These are phyloP conservation scores for Sophora flavescens DNA, from an alignment of 306 rosid species.

Conservation along the genomic window DNA sequence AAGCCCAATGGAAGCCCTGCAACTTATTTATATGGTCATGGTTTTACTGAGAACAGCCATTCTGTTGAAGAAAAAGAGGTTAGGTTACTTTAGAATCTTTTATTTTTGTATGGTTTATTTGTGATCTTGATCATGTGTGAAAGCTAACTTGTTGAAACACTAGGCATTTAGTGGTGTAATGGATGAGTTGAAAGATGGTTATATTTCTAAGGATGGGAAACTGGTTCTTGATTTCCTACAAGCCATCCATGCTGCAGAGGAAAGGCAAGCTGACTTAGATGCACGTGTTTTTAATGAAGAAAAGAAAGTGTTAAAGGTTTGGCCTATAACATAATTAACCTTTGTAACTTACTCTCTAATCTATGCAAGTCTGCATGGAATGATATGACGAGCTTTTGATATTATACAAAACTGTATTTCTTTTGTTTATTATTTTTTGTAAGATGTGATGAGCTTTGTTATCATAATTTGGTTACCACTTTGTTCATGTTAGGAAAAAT, in stretches of 20 bases:
- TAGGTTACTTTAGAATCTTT: conserved; percentile 19
- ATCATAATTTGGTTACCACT: conserved; percentile 28
- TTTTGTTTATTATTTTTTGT: conserved; percentile 21
- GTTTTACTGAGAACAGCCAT: conserved; percentile 44
- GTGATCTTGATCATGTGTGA: conserved; percentile 28
- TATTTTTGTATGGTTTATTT: conserved; percentile 30
- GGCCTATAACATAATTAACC: conserved; percentile 32
- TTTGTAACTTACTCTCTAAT: conserved; percentile 35
- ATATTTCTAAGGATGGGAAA: conserved; percentile 82
- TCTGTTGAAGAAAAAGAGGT: conserved; percentile 72
- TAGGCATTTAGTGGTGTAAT: conserved; percentile 62
- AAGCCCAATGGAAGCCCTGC: conserved; percentile 51
- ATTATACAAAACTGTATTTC: background rate
- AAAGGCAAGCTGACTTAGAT: conserved; percentile 88
- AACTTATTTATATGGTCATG: conserved; percentile 44
- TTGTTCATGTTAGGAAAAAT: conserved; percentile 64
- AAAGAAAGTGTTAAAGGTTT: conserved; percentile 78
- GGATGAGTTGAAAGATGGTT: conserved; percentile 68
- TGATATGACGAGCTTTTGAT: background rate
- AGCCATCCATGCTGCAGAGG: conserved; percentile 92
- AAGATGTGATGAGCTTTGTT: conserved; percentile 39
- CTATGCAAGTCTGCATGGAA: conserved; percentile 27
- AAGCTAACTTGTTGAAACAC: conserved; percentile 44
- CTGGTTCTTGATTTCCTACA: conserved; percentile 83
- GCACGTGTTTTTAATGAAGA: conserved; percentile 71